Base-by-base conservation (phyloP, 202 grass and related monocot genomes). In the Carex sylvatica region DNA sequence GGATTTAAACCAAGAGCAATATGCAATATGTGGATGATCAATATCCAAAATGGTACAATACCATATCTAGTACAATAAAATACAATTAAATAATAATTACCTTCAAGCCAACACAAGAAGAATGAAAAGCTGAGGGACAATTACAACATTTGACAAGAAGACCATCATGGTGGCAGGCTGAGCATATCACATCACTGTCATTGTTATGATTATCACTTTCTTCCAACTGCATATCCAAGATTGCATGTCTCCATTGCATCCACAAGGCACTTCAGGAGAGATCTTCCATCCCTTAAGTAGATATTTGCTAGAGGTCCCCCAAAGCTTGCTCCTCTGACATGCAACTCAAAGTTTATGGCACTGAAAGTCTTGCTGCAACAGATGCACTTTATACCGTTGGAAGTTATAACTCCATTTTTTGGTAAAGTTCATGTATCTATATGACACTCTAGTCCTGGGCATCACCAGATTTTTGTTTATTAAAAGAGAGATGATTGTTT, bases 51-150 rank as follows among this genome's bases (percentile, higher is more conserved):
- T 38, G 30, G 30, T 40, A 68, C 28, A 68, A 6, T 8, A 68
- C 15, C 10, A 69, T 19, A 40, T 40, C 15, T 69, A 8, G 33
- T 42, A 19, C 16, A 19, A 42, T 4, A 15, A 12, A 12, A 16
- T 6, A 3, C 9, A 64, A 64, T 64, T 64, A 68, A 42, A 40
- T 10, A 38, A 69, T 36, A 61, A 74, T 58, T 89, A 93, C 93
- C 88, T 91, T 69, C 65, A 97, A 84, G 65, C 85, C 87, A 38
- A 97, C 61, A 93, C 93, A 93, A 12, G 52, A 74, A 86, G 68
- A 70, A 86, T 97, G 93, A 81, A 88, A 97, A 61, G 88, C 78
- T 81, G 93, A 89, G 61, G 91, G 90, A 35, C 93, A 97, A 63
- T 84, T 64, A 42, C 89, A 88, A 85, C 93, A 97, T 23, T 93